Base-by-base conservation (phyloP, 23 red algal species). In the Gracilaria domingensis region DNA sequence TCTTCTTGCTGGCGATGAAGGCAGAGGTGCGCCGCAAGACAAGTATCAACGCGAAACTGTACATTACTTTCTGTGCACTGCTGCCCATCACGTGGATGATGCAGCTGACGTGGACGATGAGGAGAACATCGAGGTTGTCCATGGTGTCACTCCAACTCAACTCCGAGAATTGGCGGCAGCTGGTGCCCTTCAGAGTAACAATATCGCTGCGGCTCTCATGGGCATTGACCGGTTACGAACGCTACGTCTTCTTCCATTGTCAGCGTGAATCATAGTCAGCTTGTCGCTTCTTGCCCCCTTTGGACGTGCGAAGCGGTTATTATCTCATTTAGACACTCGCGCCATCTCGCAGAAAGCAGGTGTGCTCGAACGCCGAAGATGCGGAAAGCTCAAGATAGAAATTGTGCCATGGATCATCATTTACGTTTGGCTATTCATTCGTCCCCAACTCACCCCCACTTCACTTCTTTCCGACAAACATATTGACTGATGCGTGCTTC, bases 21-120 rank as follows among this genome's bases (percentile, higher is more conserved):
- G 81, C 21, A 69, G 56, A 29, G 80, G 90, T 25, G 75, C 57
- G 6, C 92, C 92, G 25, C 92, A 94, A 64, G 92, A 94, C 53
- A 94, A 94, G 64, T 87, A 94, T 82, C 92, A 94, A 73, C 65
- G 92, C 18, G 92, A 94, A 35, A 40, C 37, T 35, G 92, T 94
- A 25, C 49, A 58, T 23, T 88, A 81, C 62, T 94, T 87, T 38
- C 65, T 94, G 45, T 94, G 92, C 21, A 45, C 74, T 30, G 55
- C 55, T 45, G 82, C 92, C 3, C 54, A 81, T 56, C 37, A 80
- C 12, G 82, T 94, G 38, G 56, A 80, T 37, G 47, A 79, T 16
- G 92, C 67, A 21, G 71, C 66, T 14, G 57, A 66, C 24, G 38
- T 72, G 28, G 92, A 94, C 64, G 82, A 87, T 17, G 92, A 94